A percentile compares a stretch with the other conserved stretches of the same genome.
Conservation (phyloP, 1,284 basidiomycete genomes). For the Rhodotorula sp. region DNA sequence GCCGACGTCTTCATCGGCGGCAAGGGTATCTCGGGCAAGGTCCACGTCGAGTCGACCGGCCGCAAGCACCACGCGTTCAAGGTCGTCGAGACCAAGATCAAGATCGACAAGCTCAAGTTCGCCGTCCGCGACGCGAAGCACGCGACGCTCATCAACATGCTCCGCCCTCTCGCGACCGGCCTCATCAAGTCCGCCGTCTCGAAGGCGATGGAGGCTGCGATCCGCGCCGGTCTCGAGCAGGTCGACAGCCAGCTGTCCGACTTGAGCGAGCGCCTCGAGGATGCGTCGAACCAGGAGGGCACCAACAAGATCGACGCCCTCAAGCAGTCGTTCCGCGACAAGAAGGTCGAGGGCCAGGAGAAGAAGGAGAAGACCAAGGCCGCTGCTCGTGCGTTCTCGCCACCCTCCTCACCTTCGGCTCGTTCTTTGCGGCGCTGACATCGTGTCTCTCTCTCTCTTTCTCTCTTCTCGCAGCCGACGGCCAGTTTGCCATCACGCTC, state of each 20-base stretch:
- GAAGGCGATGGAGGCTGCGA: slow-evolving; percentile 73
- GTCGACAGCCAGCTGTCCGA: slow-evolving; percentile 80
- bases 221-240: slow-evolving; percentile 78
- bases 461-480: slow-evolving; percentile 28
- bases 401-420: too few relatives aligned
- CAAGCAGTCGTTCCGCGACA: slow-evolving; percentile 60
- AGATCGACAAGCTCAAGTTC: slow-evolving; percentile 56
- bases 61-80: slow-evolving; percentile 63
- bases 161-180: slow-evolving; percentile 63
- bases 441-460: too few relatives aligned
- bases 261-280: slow-evolving; percentile 70
- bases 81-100: slow-evolving; percentile 72
- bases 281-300: slow-evolving; percentile 61
- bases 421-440: background rate
- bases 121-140: slow-evolving; percentile 87
- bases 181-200: slow-evolving; percentile 88
- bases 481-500: slow-evolving; percentile 33
- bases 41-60: slow-evolving; percentile 50
- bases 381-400: slow-evolving; percentile 42
- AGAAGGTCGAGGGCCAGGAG: slow-evolving; percentile 50
- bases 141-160: slow-evolving; percentile 60
- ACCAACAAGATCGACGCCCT: slow-evolving; percentile 51
- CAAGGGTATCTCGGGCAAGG: slow-evolving; percentile 60
- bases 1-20: slow-evolving; percentile 88
- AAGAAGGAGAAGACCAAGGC: slow-evolving; percentile 48